Evolutionary conservation across 768 basidiomycete genomes (phyloP), one percentile per base, ranked within the genome.

Genomic region (Favolaschia claudopus): DNA sequence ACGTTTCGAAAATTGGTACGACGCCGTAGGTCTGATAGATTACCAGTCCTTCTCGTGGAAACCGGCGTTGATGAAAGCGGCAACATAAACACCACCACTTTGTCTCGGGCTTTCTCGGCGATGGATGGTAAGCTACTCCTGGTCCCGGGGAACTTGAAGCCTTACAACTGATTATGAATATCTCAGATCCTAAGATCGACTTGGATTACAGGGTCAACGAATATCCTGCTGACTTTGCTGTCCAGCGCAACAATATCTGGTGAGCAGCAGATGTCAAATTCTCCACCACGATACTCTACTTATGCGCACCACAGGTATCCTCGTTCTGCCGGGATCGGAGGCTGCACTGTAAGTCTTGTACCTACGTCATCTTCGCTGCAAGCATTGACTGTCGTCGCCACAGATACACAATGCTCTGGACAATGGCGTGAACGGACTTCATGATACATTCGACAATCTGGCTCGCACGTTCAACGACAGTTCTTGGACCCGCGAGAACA

Each of bases 401-500:
- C 13, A 73, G 72, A 55, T 70, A 17, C 67, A 71, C 58, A 73
- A 73, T 57, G 70, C 67, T 15, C 65, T 71, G 65, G 62, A 70
- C 52, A 73, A 71, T 46, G 68, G 68, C 19, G 66, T 73, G 17
- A 60, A 62, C 15, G 65, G 67, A n/a, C 67, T 70, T 27, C 29
- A 60, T 28, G 54, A 60, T 31, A 69, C 68, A 54, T 69, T 70
- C 29, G 68, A 73, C 55, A 62, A 60, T 22, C 54, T 72, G 20
- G 72, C 72, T 1, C n/a, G 52, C 22, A 67, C 53, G 29, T 70
- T 69, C 51, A 64, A 68, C 20, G 70, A 73, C 39, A 12, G 40
- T 8, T 63, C 69, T 1, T 73, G 72, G 72, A 66, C 70, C 17
- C 51, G 70, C 43, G 56, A 70, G 28, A 72, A 69, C 45, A 73